Conservation (phyloP, 73 alveolate species). For the Blepharisma japonicum region DNA sequence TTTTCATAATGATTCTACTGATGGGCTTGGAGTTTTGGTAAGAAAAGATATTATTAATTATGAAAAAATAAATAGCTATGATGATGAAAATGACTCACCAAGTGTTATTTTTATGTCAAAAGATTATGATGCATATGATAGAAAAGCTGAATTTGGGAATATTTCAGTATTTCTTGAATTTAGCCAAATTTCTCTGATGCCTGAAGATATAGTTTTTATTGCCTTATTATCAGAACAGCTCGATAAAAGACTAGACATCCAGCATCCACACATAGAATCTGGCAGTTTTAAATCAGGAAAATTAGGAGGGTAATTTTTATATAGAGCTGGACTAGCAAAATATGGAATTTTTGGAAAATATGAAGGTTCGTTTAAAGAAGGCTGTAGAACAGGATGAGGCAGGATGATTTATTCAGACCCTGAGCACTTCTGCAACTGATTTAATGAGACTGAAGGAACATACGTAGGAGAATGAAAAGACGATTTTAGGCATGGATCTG, state of each 20-base stretch:
- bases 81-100: too few relatives aligned
- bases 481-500: conserved; percentile 86
- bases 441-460: conserved; percentile 49
- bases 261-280: too few relatives aligned
- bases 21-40: conserved; percentile 19
- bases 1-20: conserved; percentile 3
- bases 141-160: not conserved
- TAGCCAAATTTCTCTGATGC: not conserved
- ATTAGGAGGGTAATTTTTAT: not conserved
- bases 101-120: too few relatives aligned
- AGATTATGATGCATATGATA: not conserved
- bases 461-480: conserved; percentile 89
- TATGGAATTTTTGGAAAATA: conserved; percentile 44
- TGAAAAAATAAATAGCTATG: too few relatives aligned
- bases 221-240: not conserved
- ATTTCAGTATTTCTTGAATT: not conserved
- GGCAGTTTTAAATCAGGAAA: conserved; percentile 5
- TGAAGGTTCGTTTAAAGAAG: conserved; percentile 76
- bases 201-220: not conserved
- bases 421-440: conserved; percentile 58
- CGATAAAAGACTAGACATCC: not conserved
- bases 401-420: conserved; percentile 59
- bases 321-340: conserved; percentile 22
- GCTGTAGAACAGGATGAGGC: conserved; percentile 82
- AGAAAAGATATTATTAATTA: not conserved